Evolutionary conservation across 1,284 basidiomycete genomes (phyloP).

Genomic region (Neolentinus lepideus): DNA sequence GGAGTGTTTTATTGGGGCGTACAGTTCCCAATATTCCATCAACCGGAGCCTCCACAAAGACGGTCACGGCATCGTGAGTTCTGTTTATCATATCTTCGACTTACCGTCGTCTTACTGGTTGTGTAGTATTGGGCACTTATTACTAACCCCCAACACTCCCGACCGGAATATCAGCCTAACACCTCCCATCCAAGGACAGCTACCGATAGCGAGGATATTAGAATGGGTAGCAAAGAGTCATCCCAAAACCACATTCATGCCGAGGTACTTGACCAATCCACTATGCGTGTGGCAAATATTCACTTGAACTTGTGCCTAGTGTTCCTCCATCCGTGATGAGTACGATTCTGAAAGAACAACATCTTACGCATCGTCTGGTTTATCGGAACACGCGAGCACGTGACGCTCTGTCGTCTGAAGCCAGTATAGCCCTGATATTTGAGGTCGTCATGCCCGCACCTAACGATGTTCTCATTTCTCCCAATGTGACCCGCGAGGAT

Average conservation of each 20-base stretch:
- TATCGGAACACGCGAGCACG: slow-evolving; percentile 30
- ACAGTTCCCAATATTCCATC: slow-evolving; percentile 3
- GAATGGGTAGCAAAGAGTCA: slow-evolving; percentile 36
- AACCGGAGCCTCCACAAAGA: slow-evolving; percentile 8
- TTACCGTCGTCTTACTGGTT: background rate
- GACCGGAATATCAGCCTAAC: slow-evolving; percentile 30
- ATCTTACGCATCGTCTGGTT: slow-evolving; percentile 43
- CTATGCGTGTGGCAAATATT: slow-evolving; percentile 6
- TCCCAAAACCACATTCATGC: slow-evolving; percentile 36
- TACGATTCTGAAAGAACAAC: slow-evolving; percentile 27
- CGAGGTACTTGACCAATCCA: slow-evolving; percentile 33
- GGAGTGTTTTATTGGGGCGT: slow-evolving; percentile 8
- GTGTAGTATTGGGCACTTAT: slow-evolving; percentile 48
- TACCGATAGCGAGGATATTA: slow-evolving; percentile 34
- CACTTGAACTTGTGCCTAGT: slow-evolving; percentile 24
- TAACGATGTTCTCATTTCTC: background rate
- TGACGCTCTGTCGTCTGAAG: background rate
- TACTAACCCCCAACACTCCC: slow-evolving; percentile 33
- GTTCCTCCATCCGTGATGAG: slow-evolving; percentile 35
- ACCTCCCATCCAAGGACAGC: slow-evolving; percentile 44
- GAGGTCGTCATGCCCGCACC: slow-evolving; percentile 18
- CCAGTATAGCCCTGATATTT: slow-evolving; percentile 16
- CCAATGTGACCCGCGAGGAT: background rate
- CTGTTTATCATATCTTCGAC: background rate
- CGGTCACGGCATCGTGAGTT: slow-evolving; percentile 43